Percentiles rank a stretch among this genome's conserved stretches.
Evolutionary conservation across 108 stramenopile genomes (phyloP).

Genomic region (Skeletonema marinoi): DNA sequence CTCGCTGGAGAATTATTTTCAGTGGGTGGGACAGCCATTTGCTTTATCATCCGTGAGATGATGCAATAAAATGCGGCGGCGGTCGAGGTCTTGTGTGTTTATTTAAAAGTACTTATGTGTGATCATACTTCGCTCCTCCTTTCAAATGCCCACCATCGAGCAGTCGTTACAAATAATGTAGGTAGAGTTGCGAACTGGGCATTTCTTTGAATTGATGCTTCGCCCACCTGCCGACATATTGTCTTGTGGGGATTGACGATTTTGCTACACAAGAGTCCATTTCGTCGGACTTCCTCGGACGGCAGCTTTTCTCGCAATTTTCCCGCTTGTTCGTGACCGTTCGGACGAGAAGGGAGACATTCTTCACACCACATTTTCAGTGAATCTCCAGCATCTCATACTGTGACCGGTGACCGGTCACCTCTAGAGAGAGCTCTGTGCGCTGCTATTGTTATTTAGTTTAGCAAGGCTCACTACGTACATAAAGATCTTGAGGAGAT

Average conservation of each 20-base stretch:
- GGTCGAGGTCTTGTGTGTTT: background rate
- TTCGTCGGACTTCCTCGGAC: too few species aligned
- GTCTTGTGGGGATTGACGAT: background rate
- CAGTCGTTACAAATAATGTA: background rate
- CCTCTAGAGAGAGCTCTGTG: too few species aligned
- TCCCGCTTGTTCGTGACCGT: background rate
- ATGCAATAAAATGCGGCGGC: background rate
- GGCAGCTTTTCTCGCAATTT: background rate
- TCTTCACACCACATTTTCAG: too few species aligned
- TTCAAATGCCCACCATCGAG: background rate
- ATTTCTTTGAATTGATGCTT: too few species aligned
- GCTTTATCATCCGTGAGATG: background rate
- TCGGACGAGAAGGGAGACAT: too few species aligned
- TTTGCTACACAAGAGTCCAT: too few species aligned
- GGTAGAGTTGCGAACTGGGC: too few species aligned
- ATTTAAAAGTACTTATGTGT: background rate
- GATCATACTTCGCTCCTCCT: too few species aligned
- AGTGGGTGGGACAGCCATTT: background rate
- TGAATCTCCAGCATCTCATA: too few species aligned
- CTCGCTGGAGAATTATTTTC: background rate
- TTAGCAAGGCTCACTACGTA: constrained; percentile 13
- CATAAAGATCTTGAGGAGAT: background rate
- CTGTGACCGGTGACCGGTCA: too few species aligned
- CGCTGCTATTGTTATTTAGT: too few species aligned
- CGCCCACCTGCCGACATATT: background rate